Base-by-base conservation (phyloP, 2,329 filamentous ascomycete genomes). In the Apiospora saccharicola region DNA sequence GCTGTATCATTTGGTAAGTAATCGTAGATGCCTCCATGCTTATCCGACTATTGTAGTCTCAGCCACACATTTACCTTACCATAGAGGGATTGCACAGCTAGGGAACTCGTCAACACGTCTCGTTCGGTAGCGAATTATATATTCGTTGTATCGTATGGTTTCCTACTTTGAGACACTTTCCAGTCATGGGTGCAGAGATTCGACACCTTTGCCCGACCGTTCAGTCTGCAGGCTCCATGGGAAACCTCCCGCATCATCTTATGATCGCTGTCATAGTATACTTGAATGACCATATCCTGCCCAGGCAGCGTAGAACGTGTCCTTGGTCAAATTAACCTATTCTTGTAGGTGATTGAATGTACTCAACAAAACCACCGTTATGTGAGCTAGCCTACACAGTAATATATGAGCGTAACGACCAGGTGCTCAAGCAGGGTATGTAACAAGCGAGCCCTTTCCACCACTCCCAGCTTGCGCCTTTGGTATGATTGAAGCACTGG, bases 401-500 rank as follows among this genome's bases (percentile, higher is more conserved):
- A 19, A 6, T 16, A n/a, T 22, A 19, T n/a, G n/a, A 26, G 24
- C 8, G 4, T 3, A 22, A 16, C n/a, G 53, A 8, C 53, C 8
- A 49, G 19, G 37, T 6, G 16, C 37, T 41, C 37, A 41, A 41
- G 37, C 7, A 10, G 37, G 2, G 1, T 41, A 7, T 41, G 37
- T 0, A 37, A 12, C 4, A 37, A 5, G 7, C 30, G 22, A 22
- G 53, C 30, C 5, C 7, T 22, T 37, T 12, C 16, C 10, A n/a
- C 26, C 26, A 41, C 37, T 41, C 1, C 8, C 37, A 41, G 37
- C 37, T 41, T 41, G 37, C 7, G 37, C 37, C 37, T 1, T 10
- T 10, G 2, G 6, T n/a, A 8, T 8, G n/a, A 8, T 12, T 3
- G 22, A 22, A 3, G 7, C 22, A 0, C 7, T n/a, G 1, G 22